A percentile compares a stretch with the other conserved stretches of the same genome.
Conservation (phyloP, 164 flowering plant species). For the Cinnamomum chago region DNA sequence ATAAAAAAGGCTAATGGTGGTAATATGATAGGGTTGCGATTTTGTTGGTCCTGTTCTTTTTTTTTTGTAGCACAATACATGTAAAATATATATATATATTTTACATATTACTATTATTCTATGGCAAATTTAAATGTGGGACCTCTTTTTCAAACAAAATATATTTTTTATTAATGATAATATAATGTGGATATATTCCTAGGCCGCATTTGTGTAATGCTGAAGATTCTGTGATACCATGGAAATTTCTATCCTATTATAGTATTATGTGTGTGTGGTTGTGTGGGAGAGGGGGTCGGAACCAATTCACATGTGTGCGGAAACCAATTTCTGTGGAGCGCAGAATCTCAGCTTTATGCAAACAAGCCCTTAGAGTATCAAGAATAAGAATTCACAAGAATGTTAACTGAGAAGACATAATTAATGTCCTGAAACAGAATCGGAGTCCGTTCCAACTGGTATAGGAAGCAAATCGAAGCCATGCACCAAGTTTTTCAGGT, state of each 20-base stretch:
- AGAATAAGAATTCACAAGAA: constrained; percentile 30
- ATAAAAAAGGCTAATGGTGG: no score
- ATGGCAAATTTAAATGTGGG: no score
- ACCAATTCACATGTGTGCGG: neutral
- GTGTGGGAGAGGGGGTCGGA: no score
- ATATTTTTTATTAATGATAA: no score
- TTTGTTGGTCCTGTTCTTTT: no score
- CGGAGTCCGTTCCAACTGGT: constrained; percentile 84
- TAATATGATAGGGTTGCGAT: no score
- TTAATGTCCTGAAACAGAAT: constrained; percentile 92
- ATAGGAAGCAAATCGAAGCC: constrained; percentile 99
- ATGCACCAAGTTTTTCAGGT: constrained; percentile 99
- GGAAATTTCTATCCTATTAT: neutral
- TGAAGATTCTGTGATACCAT: neutral
- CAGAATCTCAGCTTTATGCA: constrained; percentile 3
- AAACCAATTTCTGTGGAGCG: neutral
- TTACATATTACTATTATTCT: no score
- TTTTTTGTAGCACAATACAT: no score
- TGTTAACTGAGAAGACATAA: constrained; percentile 53
- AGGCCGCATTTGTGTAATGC: neutral
- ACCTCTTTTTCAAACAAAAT: no score
- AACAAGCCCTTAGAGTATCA: constrained; percentile 4
- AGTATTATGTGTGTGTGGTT: no score
- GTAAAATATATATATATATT: no score
- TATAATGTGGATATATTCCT: neutral